Base-by-base conservation (phyloP, 2,329 filamentous ascomycete genomes). In the Sporothrix luriei region DNA sequence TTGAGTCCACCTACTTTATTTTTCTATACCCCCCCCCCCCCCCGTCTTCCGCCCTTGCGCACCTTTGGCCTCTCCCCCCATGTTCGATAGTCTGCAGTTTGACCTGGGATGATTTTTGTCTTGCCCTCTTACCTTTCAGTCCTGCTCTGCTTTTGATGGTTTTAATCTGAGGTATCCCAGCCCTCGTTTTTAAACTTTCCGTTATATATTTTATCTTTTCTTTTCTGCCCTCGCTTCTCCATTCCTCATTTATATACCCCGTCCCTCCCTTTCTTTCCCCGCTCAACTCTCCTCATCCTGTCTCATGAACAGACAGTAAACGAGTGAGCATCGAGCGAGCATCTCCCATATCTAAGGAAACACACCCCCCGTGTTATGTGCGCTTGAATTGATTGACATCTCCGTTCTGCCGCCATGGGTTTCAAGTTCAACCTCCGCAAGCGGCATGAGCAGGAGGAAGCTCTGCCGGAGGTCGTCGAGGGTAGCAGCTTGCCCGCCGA, bases 381-480 rank as follows among this genome's bases (percentile, higher is more conserved):
- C 33, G 61, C 61, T 48, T 65, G 24, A 49, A n/a, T 10, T 29
- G 5, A 21, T 3, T 33, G 33, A 33, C 33, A 7, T 33, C 6
- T 7, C 6, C 40, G n/a, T 29, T 62, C 38, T 19, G 49, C 33
- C 14, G 24, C 55, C 68, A 74, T 74, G 73, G 73, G 69, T 48
- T 66, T 72, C 64, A 65, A 68, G 21, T 65, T 73, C 70, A 70
- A 64, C 66, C 52, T 83, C 72, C 82, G 81, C 75, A 82, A 81
- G 75, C 80, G 82, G 75, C 80, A 80, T 73, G 80, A 83, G 77
- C 76, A 79, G 71, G 81, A 82, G 76, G 79, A 82, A 70, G 79
- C 82, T 74, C 82, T 79, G 68, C 81, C 81, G 21, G 70, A 72
- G 26, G 52, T 51, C 16, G 2, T 61, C 14, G 55, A 61, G 33